Evolutionary conservation across 2,329 filamentous ascomycete genomes (phyloP).

Genomic region (Westerdykella sp.): DNA sequence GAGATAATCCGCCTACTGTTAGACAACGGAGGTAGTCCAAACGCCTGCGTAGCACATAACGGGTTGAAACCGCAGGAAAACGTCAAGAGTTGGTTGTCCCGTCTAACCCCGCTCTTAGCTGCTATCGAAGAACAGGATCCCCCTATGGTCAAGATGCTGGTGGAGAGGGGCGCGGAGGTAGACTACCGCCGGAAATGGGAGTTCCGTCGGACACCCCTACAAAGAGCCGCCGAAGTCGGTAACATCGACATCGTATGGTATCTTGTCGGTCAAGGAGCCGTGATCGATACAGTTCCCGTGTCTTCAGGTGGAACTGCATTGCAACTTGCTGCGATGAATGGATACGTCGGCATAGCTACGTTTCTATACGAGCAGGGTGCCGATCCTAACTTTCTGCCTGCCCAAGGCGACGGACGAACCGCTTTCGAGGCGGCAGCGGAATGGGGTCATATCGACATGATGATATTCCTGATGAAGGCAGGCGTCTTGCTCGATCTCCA

Average conservation of each 20-base stretch:
- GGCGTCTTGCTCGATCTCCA: slow-evolving; percentile 10
- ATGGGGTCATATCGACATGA: slow-evolving; percentile 10
- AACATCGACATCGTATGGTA: slow-evolving; percentile 7
- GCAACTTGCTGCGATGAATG: slow-evolving; percentile 9
- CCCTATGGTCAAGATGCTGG: neutral
- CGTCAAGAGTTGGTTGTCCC: neutral
- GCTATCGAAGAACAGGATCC: neutral
- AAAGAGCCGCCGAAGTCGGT: slow-evolving; percentile 8
- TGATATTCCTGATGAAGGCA: slow-evolving; percentile 8
- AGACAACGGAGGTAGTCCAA: no score
- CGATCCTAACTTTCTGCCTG: slow-evolving; percentile 1
- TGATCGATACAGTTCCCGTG: slow-evolving; percentile 4
- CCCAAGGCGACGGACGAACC: slow-evolving; percentile 4
- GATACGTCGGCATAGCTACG: slow-evolving; percentile 5
- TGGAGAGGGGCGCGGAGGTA: no score
- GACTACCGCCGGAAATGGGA: slow-evolving; percentile 1
- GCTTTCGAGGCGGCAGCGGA: slow-evolving; percentile 12
- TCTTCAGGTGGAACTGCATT: slow-evolving; percentile 7
- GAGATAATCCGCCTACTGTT: no score
- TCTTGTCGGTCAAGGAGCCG: slow-evolving; percentile 3
- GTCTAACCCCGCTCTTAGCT: neutral
- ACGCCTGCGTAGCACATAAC: no score
- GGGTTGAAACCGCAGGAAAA: no score
- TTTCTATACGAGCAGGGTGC: slow-evolving; percentile 5
- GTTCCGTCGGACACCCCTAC: slow-evolving; percentile 7